Percentiles rank a stretch among this genome's conserved stretches.
Evolutionary conservation across 2,329 filamentous ascomycete species (phyloP).

Genomic region (Scytalidium lignicola): DNA sequence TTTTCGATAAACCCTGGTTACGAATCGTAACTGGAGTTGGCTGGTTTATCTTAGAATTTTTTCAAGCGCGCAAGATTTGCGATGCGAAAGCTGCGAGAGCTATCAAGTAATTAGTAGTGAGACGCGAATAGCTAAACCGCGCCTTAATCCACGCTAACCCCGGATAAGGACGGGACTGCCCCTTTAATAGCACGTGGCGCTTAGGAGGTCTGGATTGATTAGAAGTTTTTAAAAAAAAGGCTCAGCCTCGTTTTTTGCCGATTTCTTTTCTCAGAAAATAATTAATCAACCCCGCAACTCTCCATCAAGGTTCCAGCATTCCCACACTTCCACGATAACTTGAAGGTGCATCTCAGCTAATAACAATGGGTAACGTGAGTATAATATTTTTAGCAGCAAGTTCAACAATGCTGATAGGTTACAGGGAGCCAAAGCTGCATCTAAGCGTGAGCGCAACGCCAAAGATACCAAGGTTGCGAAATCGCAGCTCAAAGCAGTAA

Average conservation of each 20-base stretch:
- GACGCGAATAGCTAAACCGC: not conserved
- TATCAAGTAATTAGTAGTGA: no score
- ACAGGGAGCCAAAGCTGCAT: slow-evolving; percentile 60
- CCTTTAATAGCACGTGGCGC: not conserved
- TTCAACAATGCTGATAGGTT: slow-evolving; percentile 4
- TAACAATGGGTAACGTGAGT: not conserved
- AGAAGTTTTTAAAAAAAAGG: not conserved
- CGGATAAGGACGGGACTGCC: not conserved
- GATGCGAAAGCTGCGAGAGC: no score
- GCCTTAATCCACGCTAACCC: not conserved
- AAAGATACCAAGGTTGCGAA: slow-evolving; percentile 57
- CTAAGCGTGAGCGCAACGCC: slow-evolving; percentile 68
- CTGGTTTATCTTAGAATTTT: no score
- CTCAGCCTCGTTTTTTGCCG: not conserved
- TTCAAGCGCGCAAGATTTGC: no score
- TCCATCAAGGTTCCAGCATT: not conserved
- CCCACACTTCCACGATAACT: not conserved
- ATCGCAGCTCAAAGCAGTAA: slow-evolving; percentile 64
- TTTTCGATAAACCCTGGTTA: slow-evolving; percentile 3
- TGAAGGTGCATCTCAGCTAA: not conserved
- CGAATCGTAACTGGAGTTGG: no score
- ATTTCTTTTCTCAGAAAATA: not conserved
- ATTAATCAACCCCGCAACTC: not conserved
- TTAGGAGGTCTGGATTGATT: no score
- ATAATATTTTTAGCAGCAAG: not conserved